Evolutionary conservation across 768 basidiomycete species (phyloP).

Genomic region (Steccherinum ochraceum): DNA sequence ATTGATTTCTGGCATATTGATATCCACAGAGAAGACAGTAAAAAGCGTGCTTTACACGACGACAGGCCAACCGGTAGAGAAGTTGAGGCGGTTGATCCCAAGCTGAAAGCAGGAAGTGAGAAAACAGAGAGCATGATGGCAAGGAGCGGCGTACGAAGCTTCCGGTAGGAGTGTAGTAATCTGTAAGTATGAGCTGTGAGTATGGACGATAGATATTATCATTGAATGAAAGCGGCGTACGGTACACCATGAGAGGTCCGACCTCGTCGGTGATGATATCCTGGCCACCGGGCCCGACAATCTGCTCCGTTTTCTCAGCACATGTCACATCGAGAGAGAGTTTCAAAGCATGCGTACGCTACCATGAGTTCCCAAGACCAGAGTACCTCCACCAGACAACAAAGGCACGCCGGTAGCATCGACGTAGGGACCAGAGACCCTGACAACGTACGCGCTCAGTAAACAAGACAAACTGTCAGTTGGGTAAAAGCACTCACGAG

Average conservation of each 20-base stretch:
- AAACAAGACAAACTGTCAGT: background rate
- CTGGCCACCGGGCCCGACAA: constrained; percentile 51
- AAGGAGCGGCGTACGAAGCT: constrained; percentile 37
- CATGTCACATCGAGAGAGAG: background rate
- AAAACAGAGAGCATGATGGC: no score
- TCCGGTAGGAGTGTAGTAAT: constrained; percentile 44
- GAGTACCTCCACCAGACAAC: constrained; percentile 44
- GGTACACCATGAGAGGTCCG: constrained; percentile 44
- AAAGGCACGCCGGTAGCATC: constrained; percentile 41
- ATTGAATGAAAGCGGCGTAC: constrained; percentile 25
- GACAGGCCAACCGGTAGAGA: constrained; percentile 29
- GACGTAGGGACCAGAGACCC: constrained; percentile 38
- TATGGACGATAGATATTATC: background rate
- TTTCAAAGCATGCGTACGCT: constrained; percentile 23
- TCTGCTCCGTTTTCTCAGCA: constrained; percentile 22
- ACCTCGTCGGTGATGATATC: constrained; percentile 39
- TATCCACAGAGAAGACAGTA: background rate
- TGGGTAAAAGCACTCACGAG: constrained; percentile 29
- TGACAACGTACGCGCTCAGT: constrained; percentile 13
- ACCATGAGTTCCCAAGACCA: constrained; percentile 40
- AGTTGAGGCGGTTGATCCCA: constrained; percentile 27
- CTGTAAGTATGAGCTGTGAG: constrained; percentile 17
- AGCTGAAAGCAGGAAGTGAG: constrained; percentile 11
- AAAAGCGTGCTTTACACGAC: constrained; percentile 1
- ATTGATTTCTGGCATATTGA: no score